Conservation (phyloP, 768 basidiomycete species). For the Austroboletus eburneus region DNA sequence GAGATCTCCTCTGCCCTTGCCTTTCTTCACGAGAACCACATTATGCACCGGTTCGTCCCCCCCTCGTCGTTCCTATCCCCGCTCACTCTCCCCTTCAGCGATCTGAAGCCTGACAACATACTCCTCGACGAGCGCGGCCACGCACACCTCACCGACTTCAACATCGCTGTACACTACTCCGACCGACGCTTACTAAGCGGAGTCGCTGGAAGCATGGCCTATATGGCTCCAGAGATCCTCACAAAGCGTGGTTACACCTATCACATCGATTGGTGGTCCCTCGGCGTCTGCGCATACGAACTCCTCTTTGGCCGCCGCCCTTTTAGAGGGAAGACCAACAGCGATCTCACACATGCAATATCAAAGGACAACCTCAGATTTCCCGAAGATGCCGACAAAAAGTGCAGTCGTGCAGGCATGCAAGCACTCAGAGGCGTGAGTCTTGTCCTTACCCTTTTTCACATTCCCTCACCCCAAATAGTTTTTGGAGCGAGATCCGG, state of each 20-base stretch:
- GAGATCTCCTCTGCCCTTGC: slow-evolving; percentile 82
- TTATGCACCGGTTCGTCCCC: slow-evolving; percentile 81
- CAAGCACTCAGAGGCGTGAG: slow-evolving; percentile 8
- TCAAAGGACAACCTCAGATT: slow-evolving; percentile 73
- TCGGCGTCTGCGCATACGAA: slow-evolving; percentile 88
- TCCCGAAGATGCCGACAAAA: slow-evolving; percentile 61
- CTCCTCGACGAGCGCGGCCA: slow-evolving; percentile 89
- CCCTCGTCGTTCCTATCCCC: background rate
- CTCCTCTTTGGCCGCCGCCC: slow-evolving; percentile 77
- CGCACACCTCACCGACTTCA: slow-evolving; percentile 97
- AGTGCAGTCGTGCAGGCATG: slow-evolving; percentile 59
- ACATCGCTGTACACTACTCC: slow-evolving; percentile 97
- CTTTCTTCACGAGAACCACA: slow-evolving; percentile 87
- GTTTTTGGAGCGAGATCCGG: slow-evolving; percentile 83
- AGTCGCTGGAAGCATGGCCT: slow-evolving; percentile 97
- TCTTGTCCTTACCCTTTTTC: no score
- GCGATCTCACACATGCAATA: slow-evolving; percentile 86
- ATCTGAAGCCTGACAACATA: slow-evolving; percentile 97
- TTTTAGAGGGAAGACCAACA: slow-evolving; percentile 85
- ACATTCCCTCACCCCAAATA: no score
- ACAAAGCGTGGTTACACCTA: slow-evolving; percentile 89
- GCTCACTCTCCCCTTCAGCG: slow-evolving; percentile 45
- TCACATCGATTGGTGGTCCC: slow-evolving; percentile 94
- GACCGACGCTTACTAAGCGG: slow-evolving; percentile 83
- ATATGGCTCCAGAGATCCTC: slow-evolving; percentile 99